phyloP scores from a whole-genome alignment of 2,329 filamentous ascomycete species.

The Dothideomycetes sp. region DNA sequence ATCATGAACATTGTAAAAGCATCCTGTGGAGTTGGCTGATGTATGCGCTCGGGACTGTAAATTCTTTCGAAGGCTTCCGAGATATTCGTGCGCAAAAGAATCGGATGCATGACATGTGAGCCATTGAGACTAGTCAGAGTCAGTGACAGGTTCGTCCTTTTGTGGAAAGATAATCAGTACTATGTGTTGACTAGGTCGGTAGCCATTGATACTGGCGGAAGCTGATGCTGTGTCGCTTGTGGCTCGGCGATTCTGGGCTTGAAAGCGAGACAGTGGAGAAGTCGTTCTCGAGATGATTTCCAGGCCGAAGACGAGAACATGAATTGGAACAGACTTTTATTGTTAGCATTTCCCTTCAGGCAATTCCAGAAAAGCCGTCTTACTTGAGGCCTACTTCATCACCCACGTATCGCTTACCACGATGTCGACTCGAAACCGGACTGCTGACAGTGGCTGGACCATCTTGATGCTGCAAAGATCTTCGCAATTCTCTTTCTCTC shows the following conservation, averaged over 20 bases:
- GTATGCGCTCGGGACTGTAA: too few relatives aligned
- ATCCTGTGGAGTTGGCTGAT: conserved; percentile 22
- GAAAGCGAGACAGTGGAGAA: conserved; percentile 1
- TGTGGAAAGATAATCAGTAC: too few relatives aligned
- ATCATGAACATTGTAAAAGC: conserved; percentile 32
- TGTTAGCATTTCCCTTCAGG: too few relatives aligned
- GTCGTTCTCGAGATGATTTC: conserved; percentile 4
- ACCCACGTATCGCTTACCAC: conserved; percentile 8
- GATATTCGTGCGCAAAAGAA: too few relatives aligned
- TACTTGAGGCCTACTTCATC: conserved; percentile 11
- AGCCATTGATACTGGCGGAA: conserved; percentile 8
- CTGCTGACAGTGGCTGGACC: neutral
- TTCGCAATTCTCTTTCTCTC: conserved; percentile 12
- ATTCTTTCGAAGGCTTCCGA: too few relatives aligned
- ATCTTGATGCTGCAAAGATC: neutral
- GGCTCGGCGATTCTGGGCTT: conserved; percentile 5
- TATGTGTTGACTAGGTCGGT: conserved; percentile 11
- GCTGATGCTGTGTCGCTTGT: conserved; percentile 4
- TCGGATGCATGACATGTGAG: conserved; percentile 17
- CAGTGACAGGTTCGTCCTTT: too few relatives aligned
- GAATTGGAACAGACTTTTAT: conserved; percentile 13
- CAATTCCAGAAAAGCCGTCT: too few relatives aligned
- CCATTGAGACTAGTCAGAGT: too few relatives aligned
- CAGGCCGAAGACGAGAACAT: conserved; percentile 12
- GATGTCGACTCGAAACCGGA: neutral